A percentile compares a stretch with the other conserved stretches of the same genome.
These are phyloP conservation scores for Komagataella populi DNA, from an alignment of 805 yeast species.

Conservation along the genomic window DNA sequence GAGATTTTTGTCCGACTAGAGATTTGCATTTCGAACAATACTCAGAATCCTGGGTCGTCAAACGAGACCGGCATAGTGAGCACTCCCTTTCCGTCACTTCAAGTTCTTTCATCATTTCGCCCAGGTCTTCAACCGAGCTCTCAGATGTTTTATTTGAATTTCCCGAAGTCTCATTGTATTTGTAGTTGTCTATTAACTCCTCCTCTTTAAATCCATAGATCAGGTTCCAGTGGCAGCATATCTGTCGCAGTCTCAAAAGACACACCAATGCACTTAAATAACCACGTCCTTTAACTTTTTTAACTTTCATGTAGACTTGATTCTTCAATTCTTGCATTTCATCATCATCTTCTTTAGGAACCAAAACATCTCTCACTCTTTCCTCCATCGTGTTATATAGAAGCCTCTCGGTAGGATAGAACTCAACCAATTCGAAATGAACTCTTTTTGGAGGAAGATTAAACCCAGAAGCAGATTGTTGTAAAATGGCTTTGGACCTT, in stretches of 20 bases:
- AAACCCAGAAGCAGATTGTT: constrained; percentile 6
- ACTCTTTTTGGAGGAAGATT: constrained; percentile 10
- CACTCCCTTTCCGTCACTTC: constrained; percentile 12
- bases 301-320: not conserved
- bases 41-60: constrained; percentile 5
- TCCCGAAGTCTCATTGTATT: not conserved
- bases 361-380: constrained; percentile 3
- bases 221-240: constrained; percentile 20
- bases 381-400: constrained; percentile 13
- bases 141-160: not conserved
- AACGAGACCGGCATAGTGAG: constrained; percentile 8
- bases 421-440: constrained; percentile 10
- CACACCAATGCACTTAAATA: constrained; percentile 15
- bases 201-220: constrained; percentile 2
- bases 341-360: constrained; percentile 1
- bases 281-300: not conserved
- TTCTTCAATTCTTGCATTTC: not conserved
- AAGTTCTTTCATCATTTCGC: constrained; percentile 9
- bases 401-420: constrained; percentile 12
- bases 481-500: constrained; percentile 26
- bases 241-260: constrained; percentile 22
- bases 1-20: constrained; percentile 2
- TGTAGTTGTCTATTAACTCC: constrained; percentile 6
- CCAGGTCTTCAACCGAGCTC: constrained; percentile 9
- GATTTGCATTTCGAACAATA: constrained; percentile 7